These are phyloP conservation scores for Anthracocystis panici-leucophaei DNA, from an alignment of 1,284 basidiomycete genomes.

Conservation along the genomic window DNA sequence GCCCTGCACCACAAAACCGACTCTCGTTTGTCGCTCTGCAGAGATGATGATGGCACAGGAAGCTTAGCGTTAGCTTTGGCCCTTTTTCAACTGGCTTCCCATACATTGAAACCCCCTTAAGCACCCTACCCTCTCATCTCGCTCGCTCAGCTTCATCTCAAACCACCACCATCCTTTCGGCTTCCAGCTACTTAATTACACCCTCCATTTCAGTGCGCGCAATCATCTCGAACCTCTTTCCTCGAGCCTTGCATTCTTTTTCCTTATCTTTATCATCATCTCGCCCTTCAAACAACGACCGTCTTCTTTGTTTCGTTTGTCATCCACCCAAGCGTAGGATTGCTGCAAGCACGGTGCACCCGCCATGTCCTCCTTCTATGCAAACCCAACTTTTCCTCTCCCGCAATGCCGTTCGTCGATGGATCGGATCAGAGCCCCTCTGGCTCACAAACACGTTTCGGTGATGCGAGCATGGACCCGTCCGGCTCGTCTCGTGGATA, in stretches of 20 bases:
- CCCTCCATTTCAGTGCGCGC: not conserved
- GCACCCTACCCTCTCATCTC: no score
- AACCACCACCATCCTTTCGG: not conserved
- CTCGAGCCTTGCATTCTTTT: not conserved
- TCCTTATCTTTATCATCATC: not conserved
- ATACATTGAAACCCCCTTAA: no score
- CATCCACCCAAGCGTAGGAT: not conserved
- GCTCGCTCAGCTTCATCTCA: no score
- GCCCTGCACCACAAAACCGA: no score
- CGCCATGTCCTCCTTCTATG: conserved; percentile 30
- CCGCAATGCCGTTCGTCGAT: conserved; percentile 22
- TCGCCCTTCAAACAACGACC: not conserved
- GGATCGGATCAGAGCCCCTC: conserved; percentile 11
- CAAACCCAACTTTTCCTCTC: conserved; percentile 17
- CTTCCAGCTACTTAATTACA: not conserved
- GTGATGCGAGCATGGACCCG: not conserved
- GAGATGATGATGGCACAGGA: no score
- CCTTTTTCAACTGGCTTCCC: no score
- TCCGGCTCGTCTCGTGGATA: conserved; percentile 3
- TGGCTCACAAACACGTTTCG: conserved; percentile 8
- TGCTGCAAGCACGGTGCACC: not conserved
- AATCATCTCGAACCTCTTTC: not conserved
- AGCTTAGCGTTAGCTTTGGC: no score
- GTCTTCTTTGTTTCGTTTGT: not conserved
- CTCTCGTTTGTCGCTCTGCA: no score